Conservation (phyloP, 2,329 filamentous ascomycete genomes). For the Lasiodiplodia hormozganensis region DNA sequence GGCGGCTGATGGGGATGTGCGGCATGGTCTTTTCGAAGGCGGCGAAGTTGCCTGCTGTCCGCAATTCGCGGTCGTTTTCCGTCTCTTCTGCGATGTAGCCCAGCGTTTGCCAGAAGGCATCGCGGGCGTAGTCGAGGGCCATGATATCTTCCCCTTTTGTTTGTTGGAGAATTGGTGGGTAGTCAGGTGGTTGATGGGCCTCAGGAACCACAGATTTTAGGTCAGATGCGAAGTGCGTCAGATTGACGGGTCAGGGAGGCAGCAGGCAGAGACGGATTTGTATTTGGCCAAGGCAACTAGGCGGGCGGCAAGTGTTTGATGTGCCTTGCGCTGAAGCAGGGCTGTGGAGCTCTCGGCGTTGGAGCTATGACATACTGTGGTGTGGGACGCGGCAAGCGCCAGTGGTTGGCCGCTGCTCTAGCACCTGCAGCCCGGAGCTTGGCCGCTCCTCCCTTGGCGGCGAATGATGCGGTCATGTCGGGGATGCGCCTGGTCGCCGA, state of each 20-base stretch:
- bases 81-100: slow-evolving; percentile 10
- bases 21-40: slow-evolving; percentile 48
- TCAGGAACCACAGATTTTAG: neutral
- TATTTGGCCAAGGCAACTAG: neutral
- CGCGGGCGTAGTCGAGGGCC: slow-evolving; percentile 12
- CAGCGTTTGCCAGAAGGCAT: slow-evolving; percentile 18
- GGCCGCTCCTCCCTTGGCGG: slow-evolving; percentile 9
- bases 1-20: slow-evolving; percentile 38
- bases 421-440: slow-evolving; percentile 8
- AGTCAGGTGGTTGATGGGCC: slow-evolving; percentile 1
- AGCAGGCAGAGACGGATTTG: neutral
- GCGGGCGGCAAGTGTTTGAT: neutral
- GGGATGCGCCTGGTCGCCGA: neutral
- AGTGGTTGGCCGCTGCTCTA: slow-evolving; percentile 8
- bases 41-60: slow-evolving; percentile 35
- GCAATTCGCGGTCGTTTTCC: slow-evolving; percentile 5
- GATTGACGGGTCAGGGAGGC: neutral
- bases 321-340: neutral
- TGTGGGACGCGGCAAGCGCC: slow-evolving; percentile 1
- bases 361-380: slow-evolving; percentile 9
- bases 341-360: neutral
- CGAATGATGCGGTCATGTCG: slow-evolving; percentile 15
- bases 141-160: neutral
- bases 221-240: slow-evolving; percentile 1
- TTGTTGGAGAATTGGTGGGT: neutral